A percentile compares a stretch with the other conserved stretches of the same genome.
These are phyloP conservation scores for Ilex asprella DNA, from an alignment of 257 asterid species.

Conservation along the genomic window DNA sequence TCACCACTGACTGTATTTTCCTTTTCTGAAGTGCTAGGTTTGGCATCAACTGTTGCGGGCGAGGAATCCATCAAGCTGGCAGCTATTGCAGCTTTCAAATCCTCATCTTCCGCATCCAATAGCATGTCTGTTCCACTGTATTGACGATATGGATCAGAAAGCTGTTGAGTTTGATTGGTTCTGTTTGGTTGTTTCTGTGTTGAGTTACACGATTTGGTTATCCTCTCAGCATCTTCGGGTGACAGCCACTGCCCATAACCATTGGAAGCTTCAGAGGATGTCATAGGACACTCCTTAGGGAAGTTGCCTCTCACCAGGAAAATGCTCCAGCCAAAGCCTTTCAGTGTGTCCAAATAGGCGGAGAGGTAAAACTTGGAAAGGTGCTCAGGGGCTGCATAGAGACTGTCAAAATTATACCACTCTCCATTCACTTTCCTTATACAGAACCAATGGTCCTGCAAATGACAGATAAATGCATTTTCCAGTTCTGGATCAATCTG, in stretches of 20 bases:
- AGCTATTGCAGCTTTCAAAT: conserved; percentile 92
- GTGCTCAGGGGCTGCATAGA: conserved; percentile 79
- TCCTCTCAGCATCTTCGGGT: conserved; percentile 93
- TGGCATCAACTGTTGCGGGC: conserved; percentile 19
- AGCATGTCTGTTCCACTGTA: conserved; percentile 21
- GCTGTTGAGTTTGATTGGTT: conserved; percentile 17
- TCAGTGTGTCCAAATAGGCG: conserved; percentile 81
- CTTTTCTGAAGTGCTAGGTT: conserved; percentile 22
- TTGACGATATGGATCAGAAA: conserved; percentile 19
- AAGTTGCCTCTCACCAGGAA: conserved; percentile 85
- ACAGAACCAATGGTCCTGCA: conserved; percentile 96
- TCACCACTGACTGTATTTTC: conserved; percentile 15
- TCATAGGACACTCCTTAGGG: conserved; percentile 69
- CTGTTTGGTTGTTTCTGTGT: conserved; percentile 21
- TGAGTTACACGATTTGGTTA: conserved; percentile 65
- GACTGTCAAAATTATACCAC: conserved; percentile 67
- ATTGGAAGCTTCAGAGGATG: conserved; percentile 74
- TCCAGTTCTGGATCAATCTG: conserved; percentile 88
- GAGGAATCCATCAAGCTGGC: conserved; percentile 79
- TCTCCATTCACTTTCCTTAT: conserved; percentile 77
- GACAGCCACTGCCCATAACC: conserved; percentile 92
- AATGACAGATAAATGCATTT: conserved; percentile 81
- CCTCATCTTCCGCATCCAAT: conserved; percentile 71
- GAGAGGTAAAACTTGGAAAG: conserved; percentile 96
- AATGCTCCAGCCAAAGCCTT: conserved; percentile 90